A percentile compares a stretch with the other conserved stretches of the same genome.
phyloP scores from a whole-genome alignment of 306 rosid genomes.

The Pyrus communis region DNA sequence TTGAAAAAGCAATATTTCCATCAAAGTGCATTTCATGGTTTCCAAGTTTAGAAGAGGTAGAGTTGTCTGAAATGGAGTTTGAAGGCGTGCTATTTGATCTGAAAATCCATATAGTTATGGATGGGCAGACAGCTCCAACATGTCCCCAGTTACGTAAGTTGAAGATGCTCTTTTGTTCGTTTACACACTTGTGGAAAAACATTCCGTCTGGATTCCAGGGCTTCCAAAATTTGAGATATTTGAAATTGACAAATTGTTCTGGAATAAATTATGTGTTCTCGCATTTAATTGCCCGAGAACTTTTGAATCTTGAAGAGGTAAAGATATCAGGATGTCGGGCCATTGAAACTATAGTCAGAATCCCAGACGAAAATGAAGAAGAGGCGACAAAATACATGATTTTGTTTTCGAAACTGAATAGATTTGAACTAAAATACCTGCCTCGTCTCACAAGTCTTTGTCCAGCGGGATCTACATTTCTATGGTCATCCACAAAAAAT shows the following conservation, averaged over 20 bases:
- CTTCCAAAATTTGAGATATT: not conserved
- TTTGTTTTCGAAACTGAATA: not conserved
- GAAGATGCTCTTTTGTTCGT: accelerated
- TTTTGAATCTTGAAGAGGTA: not conserved
- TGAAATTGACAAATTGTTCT: accelerated
- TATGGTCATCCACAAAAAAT: too few species aligned
- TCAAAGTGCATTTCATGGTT: not conserved
- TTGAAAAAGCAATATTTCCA: not conserved
- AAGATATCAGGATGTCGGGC: accelerated
- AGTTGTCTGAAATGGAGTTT: accelerated
- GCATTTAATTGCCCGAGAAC: not conserved
- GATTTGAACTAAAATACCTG: not conserved
- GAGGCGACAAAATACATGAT: not conserved
- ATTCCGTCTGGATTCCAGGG: not conserved
- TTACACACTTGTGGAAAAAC: not conserved
- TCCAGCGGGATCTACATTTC: too few species aligned
- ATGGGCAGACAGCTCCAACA: not conserved
- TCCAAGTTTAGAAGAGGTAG: not conserved
- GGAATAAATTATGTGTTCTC: too few species aligned
- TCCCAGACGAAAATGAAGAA: not conserved
- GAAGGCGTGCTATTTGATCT: not conserved
- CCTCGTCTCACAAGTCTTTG: too few species aligned
- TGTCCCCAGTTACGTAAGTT: not conserved
- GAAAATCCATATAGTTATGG: not conserved
- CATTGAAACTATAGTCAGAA: not conserved